These are phyloP conservation scores for Paecilomyces dactylethromorphus DNA, from an alignment of 2,329 filamentous ascomycete genomes.

Conservation along the genomic window DNA sequence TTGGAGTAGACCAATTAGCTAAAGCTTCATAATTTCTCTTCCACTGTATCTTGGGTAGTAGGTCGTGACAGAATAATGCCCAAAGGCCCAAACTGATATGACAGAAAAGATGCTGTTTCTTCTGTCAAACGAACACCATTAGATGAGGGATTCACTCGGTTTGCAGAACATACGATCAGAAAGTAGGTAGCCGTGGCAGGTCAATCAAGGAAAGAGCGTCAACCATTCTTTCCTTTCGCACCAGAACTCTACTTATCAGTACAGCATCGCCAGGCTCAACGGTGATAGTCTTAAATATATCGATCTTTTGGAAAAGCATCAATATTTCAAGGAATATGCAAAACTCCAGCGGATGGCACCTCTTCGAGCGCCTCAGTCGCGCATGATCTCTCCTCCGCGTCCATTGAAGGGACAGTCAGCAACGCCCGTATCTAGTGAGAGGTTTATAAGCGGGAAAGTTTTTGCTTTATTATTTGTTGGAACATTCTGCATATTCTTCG, in stretches of 20 bases:
- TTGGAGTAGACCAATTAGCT: too few species aligned
- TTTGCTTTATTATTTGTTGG: conserved; percentile 29
- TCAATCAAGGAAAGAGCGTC: background rate
- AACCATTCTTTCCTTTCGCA: background rate
- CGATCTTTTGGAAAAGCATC: background rate
- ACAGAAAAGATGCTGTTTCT: background rate
- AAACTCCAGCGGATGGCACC: conserved; percentile 22
- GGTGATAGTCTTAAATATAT: background rate
- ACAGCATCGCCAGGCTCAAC: background rate
- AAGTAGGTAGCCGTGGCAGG: too few species aligned
- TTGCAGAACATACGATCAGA: too few species aligned
- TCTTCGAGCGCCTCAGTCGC: conserved; percentile 16
- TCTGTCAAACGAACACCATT: background rate
- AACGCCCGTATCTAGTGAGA: conserved; percentile 14
- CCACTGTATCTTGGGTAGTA: too few species aligned
- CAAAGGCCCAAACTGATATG: background rate
- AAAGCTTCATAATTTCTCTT: too few species aligned
- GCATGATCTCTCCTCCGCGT: conserved; percentile 17
- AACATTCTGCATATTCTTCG: conserved; percentile 30
- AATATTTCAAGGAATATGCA: background rate
- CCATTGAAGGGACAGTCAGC: conserved; percentile 17
- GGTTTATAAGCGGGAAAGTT: conserved; percentile 21
- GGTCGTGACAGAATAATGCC: too few species aligned
- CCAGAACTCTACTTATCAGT: background rate
- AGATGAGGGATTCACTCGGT: background rate